Conservation (phyloP, 1,284 basidiomycete species). For the Ustilago xerochloae region DNA sequence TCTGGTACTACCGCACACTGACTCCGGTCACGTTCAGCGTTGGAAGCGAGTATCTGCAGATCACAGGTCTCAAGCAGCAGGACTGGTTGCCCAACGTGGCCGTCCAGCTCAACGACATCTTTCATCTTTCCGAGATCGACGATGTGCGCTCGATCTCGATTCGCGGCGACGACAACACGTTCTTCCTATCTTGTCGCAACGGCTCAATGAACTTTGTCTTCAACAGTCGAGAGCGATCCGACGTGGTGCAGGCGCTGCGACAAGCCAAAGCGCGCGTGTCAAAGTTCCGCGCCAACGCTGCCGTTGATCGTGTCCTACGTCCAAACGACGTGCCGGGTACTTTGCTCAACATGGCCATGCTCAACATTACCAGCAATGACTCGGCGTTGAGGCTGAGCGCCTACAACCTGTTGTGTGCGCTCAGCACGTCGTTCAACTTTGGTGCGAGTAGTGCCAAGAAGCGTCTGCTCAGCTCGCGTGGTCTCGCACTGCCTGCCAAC, state of each 20-base stretch:
- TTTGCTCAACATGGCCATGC: conserved; percentile 66
- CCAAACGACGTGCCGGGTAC: conserved; percentile 64
- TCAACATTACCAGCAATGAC: conserved; percentile 63
- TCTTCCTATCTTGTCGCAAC: conserved; percentile 61
- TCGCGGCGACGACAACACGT: conserved; percentile 65
- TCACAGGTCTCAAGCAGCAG: conserved; percentile 58
- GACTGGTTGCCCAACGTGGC: conserved; percentile 41
- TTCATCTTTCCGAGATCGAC: conserved; percentile 64
- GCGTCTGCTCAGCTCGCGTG: conserved; percentile 55
- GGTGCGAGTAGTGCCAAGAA: conserved; percentile 58
- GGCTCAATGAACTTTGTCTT: conserved; percentile 62
- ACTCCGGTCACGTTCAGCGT: conserved; percentile 60
- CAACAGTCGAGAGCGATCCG: conserved; percentile 58
- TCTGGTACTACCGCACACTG: conserved; percentile 63
- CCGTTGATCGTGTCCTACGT: conserved; percentile 54
- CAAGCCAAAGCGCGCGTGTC: conserved; percentile 62
- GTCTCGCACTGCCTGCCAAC: conserved; percentile 61
- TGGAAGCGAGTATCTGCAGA: conserved; percentile 61
- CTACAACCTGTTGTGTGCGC: conserved; percentile 63
- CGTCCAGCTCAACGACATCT: conserved; percentile 57
- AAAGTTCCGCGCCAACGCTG: conserved; percentile 50
- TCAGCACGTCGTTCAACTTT: conserved; percentile 65
- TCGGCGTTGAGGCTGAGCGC: conserved; percentile 55
- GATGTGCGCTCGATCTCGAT: conserved; percentile 61
- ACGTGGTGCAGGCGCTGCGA: conserved; percentile 61